These are phyloP conservation scores for Luffa acutangula DNA, from an alignment of 306 rosid genomes.

Conservation along the genomic window DNA sequence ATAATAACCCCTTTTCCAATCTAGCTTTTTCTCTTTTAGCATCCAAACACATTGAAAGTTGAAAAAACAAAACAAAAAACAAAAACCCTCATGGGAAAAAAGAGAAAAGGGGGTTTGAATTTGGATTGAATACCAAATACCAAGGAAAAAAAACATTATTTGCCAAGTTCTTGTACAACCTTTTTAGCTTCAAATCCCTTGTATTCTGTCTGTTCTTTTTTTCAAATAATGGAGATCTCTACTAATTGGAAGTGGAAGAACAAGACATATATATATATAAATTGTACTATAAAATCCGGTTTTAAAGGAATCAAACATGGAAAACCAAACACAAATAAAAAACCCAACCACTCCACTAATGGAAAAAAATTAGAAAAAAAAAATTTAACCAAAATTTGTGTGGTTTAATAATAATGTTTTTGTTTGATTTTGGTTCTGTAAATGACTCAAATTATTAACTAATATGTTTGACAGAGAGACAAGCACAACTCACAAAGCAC, in stretches of 20 bases:
- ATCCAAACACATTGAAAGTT: neutral
- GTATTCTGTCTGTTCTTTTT: neutral
- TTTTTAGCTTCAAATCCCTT: slow-evolving; percentile 1
- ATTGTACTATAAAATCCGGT: slow-evolving; percentile 44
- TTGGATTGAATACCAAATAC: neutral
- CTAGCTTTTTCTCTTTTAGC: neutral
- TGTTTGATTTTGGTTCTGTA: neutral
- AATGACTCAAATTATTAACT: slow-evolving; percentile 5
- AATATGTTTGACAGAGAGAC: slow-evolving; percentile 38
- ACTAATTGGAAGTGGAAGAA: slow-evolving; percentile 24
- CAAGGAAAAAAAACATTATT: neutral
- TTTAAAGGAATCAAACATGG: slow-evolving; percentile 75
- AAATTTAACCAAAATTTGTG: neutral
- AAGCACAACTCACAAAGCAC: slow-evolving; percentile 75
- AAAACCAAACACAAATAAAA: slow-evolving; percentile 25
- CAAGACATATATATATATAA: slow-evolving; percentile 26
- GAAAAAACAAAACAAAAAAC: neutral
- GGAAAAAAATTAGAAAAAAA: neutral
- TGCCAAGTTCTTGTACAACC: neutral
- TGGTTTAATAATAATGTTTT: slow-evolving; percentile 30
- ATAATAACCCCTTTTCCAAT: neutral
- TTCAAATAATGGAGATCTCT: neutral
- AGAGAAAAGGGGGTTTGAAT: neutral
- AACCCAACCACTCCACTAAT: slow-evolving; percentile 72
- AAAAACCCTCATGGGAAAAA: neutral